These are phyloP conservation scores for Neonectria hederae DNA, from an alignment of 2,329 filamentous ascomycete genomes.

Conservation along the genomic window DNA sequence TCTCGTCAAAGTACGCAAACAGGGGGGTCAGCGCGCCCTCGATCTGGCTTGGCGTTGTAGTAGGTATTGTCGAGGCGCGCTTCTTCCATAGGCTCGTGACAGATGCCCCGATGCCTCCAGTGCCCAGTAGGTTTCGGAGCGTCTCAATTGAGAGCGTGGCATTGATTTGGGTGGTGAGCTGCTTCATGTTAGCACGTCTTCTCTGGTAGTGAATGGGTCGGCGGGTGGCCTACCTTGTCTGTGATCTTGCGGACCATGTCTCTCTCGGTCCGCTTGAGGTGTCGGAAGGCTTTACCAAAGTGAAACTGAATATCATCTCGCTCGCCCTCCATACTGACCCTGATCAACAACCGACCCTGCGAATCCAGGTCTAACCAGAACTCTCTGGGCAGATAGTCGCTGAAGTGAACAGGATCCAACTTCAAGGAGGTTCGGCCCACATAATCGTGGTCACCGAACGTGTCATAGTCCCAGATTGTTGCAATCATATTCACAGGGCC, in stretches of 20 bases:
- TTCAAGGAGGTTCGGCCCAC: constrained; percentile 97
- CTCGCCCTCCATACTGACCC: constrained; percentile 98
- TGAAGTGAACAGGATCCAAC: constrained; percentile 96
- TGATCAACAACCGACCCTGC: constrained; percentile 86
- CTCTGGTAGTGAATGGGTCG: background rate
- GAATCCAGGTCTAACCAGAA: constrained; percentile 99
- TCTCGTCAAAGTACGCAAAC: constrained; percentile 96
- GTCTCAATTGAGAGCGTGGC: constrained; percentile 86
- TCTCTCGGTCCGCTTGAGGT: constrained; percentile 92
- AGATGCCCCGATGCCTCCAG: constrained; percentile 73
- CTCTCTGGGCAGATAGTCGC: constrained; percentile 93
- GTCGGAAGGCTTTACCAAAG: constrained; percentile 95
- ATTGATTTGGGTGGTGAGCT: constrained; percentile 94
- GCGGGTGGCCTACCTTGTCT: constrained; percentile 76
- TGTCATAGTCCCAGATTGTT: constrained; percentile 98
- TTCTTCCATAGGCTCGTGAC: constrained; percentile 77
- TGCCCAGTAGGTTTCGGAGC: constrained; percentile 76
- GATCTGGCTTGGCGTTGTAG: constrained; percentile 76
- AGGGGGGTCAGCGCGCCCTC: constrained; percentile 84
- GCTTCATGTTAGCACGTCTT: constrained; percentile 23
- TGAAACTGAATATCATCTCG: constrained; percentile 98
- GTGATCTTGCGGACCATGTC: constrained; percentile 99
- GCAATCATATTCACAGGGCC: constrained; percentile 94
- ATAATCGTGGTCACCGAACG: constrained; percentile 96
- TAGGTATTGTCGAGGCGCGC: constrained; percentile 63